A percentile compares a stretch with the other conserved stretches of the same genome.
phyloP scores from a whole-genome alignment of 805 yeast genomes.

The Suhomyces canberraensis region DNA sequence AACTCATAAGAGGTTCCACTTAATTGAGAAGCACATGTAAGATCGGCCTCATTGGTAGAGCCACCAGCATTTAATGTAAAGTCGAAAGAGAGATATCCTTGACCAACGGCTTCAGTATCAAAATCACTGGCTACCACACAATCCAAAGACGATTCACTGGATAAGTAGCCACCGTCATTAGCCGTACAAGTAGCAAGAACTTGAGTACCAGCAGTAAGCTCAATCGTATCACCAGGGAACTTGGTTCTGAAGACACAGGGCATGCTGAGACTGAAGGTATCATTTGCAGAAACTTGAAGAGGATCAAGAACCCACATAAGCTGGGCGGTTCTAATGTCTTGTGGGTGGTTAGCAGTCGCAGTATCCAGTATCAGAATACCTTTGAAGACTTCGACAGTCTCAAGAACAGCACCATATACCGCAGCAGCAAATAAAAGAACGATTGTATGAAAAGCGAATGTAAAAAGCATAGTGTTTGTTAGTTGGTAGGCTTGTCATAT shows the following conservation, averaged over 20 bases:
- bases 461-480: no score
- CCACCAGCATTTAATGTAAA: conserved; percentile 19
- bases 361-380: no score
- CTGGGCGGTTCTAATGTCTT: conserved; percentile 17
- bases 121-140: conserved; percentile 9
- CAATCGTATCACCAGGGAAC: conserved; percentile 7
- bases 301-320: conserved; percentile 11
- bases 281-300: conserved; percentile 16
- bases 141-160: conserved; percentile 5
- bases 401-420: no score
- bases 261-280: conserved; percentile 23
- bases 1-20: no score
- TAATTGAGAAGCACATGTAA: not conserved
- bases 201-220: conserved; percentile 9
- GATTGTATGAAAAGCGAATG: no score
- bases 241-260: conserved; percentile 21
- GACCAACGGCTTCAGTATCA: conserved; percentile 1
- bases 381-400: no score
- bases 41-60: conserved; percentile 11
- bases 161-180: conserved; percentile 10
- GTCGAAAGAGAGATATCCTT: conserved; percentile 13
- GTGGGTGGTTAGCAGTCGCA: conserved; percentile 13
- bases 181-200: conserved; percentile 11
- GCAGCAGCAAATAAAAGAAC: no score
- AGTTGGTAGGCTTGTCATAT: no score